Evolutionary conservation across 768 basidiomycete genomes (phyloP), one percentile per base, ranked within the genome.

Genomic region (Psilocybe sp.): DNA sequence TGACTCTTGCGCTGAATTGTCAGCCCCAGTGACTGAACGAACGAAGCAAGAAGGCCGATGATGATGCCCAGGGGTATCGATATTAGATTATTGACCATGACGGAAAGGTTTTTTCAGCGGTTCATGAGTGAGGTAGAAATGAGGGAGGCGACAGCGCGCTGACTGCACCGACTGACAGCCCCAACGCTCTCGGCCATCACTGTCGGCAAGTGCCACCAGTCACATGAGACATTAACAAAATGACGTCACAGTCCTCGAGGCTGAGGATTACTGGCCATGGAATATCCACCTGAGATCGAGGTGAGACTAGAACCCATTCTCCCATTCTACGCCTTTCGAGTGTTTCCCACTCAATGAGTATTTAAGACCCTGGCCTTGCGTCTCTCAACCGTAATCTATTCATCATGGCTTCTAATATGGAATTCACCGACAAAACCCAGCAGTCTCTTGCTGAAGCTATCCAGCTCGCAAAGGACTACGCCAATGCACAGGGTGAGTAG

Each of bases 1-100:
- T 98, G 94, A 58, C 89, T 92, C 74, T 95, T 93, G 52, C 94
- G 84, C 65, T 96, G 94, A 48, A 98, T 84, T 19, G 94, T 95
- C 37, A 98, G 78, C 15, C 93, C 93, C 9, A 94, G 73, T 16
- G 88, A 90, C 68, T 96, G 93, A n/a, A 95, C 75, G 62, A 89
- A 90, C 5, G 87, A 90, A 13, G 92, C 89, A 11, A 92, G 64
- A 36, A 97, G 80, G 19, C 92, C 92, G 49, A 76, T 70, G 52
- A 72, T 51, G 44, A 81, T 80, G 35, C 78, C 80, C 34, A 78
- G 67, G 44, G 75, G 72, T 59, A 81, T 80, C 40, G 76, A 75
- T 38, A 76, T 64, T 46, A 66, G 63, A 44, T 64, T 65, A 47
- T 50, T 48, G 54, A 61, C 45, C 61, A 64, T 63, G 47, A n/a